These are phyloP conservation scores for Hypoxylon sp. DNA, from an alignment of 2,329 filamentous ascomycete species.

Conservation along the genomic window DNA sequence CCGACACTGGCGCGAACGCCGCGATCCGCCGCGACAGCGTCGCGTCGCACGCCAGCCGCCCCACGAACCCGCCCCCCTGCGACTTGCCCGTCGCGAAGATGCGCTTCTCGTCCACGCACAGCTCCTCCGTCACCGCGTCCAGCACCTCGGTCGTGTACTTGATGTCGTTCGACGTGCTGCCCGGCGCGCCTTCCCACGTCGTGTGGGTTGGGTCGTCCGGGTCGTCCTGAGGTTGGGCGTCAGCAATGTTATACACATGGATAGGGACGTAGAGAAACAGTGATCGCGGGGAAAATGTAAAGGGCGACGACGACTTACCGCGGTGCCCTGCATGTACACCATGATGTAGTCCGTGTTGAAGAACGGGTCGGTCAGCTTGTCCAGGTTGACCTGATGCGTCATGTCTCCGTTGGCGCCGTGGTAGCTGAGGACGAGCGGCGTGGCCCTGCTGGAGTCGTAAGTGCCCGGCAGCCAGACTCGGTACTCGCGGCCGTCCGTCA, in stretches of 20 bases:
- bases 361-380: conserved; percentile 29
- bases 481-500: conserved; percentile 30
- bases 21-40: conserved; percentile 36
- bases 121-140: conserved; percentile 36
- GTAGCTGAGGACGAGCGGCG: conserved; percentile 40
- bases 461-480: conserved; percentile 35
- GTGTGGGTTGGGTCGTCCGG: conserved; percentile 11
- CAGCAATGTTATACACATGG: no score
- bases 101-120: conserved; percentile 40
- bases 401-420: conserved; percentile 39
- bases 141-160: conserved; percentile 39
- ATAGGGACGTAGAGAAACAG: background rate
- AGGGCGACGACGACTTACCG: conserved; percentile 30
- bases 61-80: conserved; percentile 41
- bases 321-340: conserved; percentile 38
- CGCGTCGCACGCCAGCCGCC: conserved; percentile 39
- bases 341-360: conserved; percentile 39
- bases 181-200: conserved; percentile 33
- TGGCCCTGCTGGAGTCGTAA: conserved; percentile 28
- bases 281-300: no score
- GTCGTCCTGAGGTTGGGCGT: conserved; percentile 10
- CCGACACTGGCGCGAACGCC: conserved; percentile 42
- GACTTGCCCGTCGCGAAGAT: conserved; percentile 44
- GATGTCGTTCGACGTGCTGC: conserved; percentile 39
- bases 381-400: conserved; percentile 30